Percentiles rank a stretch among this genome's conserved stretches.
phyloP scores from a whole-genome alignment of 2,329 filamentous ascomycete genomes.

The Pyrenophora seminiperda region DNA sequence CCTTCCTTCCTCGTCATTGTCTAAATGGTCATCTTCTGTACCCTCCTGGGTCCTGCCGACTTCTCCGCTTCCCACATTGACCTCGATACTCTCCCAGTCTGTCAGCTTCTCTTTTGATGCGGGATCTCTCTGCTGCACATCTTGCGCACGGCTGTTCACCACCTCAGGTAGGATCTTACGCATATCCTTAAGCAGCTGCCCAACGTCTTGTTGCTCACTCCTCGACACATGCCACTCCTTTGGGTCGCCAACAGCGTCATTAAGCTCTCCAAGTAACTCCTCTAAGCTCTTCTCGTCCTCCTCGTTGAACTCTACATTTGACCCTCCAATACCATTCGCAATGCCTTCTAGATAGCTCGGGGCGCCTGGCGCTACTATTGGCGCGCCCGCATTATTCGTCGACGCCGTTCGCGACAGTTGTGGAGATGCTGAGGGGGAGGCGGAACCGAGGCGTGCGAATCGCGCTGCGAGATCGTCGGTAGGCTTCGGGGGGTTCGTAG shows the following conservation, averaged over 20 bases:
- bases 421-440: slow-evolving; percentile 36
- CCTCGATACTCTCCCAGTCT: slow-evolving; percentile 43
- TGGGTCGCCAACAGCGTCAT: slow-evolving; percentile 29
- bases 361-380: slow-evolving; percentile 39
- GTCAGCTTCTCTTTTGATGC: slow-evolving; percentile 24
- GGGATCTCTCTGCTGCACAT: not conserved
- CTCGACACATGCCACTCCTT: slow-evolving; percentile 50
- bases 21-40: slow-evolving; percentile 24
- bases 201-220: slow-evolving; percentile 51
- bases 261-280: slow-evolving; percentile 52
- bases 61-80: slow-evolving; percentile 34
- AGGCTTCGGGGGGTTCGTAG: slow-evolving; percentile 16
- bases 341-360: slow-evolving; percentile 42
- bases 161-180: slow-evolving; percentile 47
- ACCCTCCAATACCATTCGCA: slow-evolving; percentile 36
- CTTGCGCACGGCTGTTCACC: slow-evolving; percentile 21
- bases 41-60: slow-evolving; percentile 28
- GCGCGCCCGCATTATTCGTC: slow-evolving; percentile 24
- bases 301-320: slow-evolving; percentile 36
- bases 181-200: slow-evolving; percentile 50
- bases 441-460: slow-evolving; percentile 44
- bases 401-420: slow-evolving; percentile 31
- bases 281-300: slow-evolving; percentile 55
- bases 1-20: slow-evolving; percentile 19
- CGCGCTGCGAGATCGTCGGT: slow-evolving; percentile 46